Evolutionary conservation across 495 filamentous ascomycete genomes (phyloP).

Genomic region (Xanthoparmelia taractica): DNA sequence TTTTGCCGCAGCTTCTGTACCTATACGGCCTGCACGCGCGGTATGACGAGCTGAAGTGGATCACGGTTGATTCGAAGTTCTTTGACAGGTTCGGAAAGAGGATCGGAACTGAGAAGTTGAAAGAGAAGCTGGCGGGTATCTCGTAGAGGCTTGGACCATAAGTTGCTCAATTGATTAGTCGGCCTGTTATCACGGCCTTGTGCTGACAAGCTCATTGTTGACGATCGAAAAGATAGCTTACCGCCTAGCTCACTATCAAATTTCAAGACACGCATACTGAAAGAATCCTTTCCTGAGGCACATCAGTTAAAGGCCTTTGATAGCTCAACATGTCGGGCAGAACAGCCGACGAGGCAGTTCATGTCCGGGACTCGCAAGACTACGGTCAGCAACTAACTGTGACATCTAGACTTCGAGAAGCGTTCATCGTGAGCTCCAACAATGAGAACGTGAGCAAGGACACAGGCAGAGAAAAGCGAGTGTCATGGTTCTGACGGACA

Average conservation of each 20-base stretch:
- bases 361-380: not conserved
- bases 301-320: not conserved
- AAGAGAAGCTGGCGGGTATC: conserved; percentile 15
- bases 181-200: not conserved
- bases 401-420: not conserved
- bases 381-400: not conserved
- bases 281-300: not conserved
- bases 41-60: conserved; percentile 21
- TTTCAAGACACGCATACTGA: not conserved
- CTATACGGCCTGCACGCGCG: conserved; percentile 16
- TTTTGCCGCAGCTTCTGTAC: conserved; percentile 11
- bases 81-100: conserved; percentile 26
- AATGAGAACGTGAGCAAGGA: not conserved
- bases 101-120: conserved; percentile 15
- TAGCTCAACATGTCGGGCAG: not conserved
- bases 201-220: not conserved
- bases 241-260: not conserved
- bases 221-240: not conserved
- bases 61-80: conserved; percentile 22
- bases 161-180: not conserved
- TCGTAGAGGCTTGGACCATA: not conserved
- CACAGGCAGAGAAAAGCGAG: not conserved
- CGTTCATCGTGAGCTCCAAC: not conserved
- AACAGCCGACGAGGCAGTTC: not conserved
- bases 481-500: not conserved